A percentile compares a stretch with the other conserved stretches of the same genome.
phyloP scores from a whole-genome alignment of 2,329 filamentous ascomycete species.

The Triangularia verruculosa region DNA sequence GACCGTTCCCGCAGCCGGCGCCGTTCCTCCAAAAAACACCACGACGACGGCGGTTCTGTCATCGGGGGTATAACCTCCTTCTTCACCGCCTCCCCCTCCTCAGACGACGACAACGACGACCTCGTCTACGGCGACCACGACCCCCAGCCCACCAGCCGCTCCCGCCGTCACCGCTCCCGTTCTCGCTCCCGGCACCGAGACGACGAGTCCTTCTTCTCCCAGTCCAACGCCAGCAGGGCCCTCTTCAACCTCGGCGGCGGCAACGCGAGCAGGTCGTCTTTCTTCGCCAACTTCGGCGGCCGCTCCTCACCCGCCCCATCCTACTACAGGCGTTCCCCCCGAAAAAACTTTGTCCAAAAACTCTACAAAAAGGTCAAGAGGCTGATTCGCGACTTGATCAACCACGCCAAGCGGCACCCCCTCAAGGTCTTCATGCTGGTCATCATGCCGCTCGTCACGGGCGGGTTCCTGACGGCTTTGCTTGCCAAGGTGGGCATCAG shows the following conservation, averaged over 20 bases:
- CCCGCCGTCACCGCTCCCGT: neutral
- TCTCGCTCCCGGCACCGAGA: conserved; percentile 19
- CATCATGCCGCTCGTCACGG: conserved; percentile 81
- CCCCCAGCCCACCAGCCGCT: neutral
- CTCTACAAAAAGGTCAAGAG: conserved; percentile 73
- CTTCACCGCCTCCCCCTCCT: conserved; percentile 46
- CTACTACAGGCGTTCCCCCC: conserved; percentile 79
- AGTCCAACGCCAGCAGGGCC: neutral
- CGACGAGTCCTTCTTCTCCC: conserved; percentile 46
- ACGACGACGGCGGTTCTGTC: conserved; percentile 33
- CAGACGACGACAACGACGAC: conserved; percentile 34
- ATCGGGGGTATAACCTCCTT: conserved; percentile 30
- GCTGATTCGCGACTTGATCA: conserved; percentile 74
- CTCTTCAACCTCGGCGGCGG: conserved; percentile 32
- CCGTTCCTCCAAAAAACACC: conserved; percentile 9
- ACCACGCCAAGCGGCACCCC: conserved; percentile 80
- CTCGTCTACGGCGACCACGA: conserved; percentile 30
- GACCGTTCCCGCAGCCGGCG: conserved; percentile 19
- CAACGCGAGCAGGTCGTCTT: conserved; percentile 28
- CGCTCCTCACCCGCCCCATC: conserved; percentile 54
- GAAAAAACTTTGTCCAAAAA: conserved; percentile 72
- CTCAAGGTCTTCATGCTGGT: conserved; percentile 84
- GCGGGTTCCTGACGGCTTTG: conserved; percentile 75
- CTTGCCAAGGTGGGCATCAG: conserved; percentile 76
- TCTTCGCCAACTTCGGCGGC: conserved; percentile 46